Evolutionary conservation across 2,329 filamentous ascomycete genomes (phyloP), one percentile per base, ranked within the genome.

Genomic region (Aureobasidium sp.): DNA sequence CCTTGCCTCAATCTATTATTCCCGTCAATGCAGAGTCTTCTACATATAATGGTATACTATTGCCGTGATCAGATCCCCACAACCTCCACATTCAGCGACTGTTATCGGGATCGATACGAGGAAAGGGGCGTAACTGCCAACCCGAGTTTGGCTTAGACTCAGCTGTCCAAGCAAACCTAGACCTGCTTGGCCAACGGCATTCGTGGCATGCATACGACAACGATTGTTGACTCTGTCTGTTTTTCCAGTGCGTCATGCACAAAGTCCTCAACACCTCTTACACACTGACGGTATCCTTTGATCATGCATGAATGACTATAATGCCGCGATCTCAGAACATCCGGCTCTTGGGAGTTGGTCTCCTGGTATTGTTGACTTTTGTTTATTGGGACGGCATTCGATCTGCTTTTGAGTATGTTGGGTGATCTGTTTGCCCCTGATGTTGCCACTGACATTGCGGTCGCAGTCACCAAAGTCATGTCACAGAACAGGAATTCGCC

Each of bases 151-250:
- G 53, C 17, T n/a, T 57, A 57, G 53, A 39, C 12, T 17, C 9
- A 33, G 5, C 53, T 45, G 37, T 57, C 53, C 40, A 57, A 57
- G 53, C 31, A 57, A 54, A 54, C 50, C 49, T 39, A 39, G 35
- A 29, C 22, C 22, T 53, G 37, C 27, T 37, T 44, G 29, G 37
- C 19, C 27, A 19, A 6, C 37, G 39, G 40, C 37, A 7, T 45
- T 31, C 53, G 53, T 57, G 53, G 53, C 53, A 57, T 57, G 53
- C 39, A 31, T 57, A 57, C 39, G 53, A 33, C 39, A 44, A 57
- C 24, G 44, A 11, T 45, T 57, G 53, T 45, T 57, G 53, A 57
- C 53, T 31, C 22, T 45, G 12, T 39, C 24, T 35, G 4, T 7
- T 27, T 33, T 24, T 35, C 15, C 19, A 2, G 2, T 57, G 50